Percentiles rank a stretch among this genome's conserved stretches.
Conservation (phyloP, 1,284 basidiomycete species). For the Melampsora allii-populina region DNA sequence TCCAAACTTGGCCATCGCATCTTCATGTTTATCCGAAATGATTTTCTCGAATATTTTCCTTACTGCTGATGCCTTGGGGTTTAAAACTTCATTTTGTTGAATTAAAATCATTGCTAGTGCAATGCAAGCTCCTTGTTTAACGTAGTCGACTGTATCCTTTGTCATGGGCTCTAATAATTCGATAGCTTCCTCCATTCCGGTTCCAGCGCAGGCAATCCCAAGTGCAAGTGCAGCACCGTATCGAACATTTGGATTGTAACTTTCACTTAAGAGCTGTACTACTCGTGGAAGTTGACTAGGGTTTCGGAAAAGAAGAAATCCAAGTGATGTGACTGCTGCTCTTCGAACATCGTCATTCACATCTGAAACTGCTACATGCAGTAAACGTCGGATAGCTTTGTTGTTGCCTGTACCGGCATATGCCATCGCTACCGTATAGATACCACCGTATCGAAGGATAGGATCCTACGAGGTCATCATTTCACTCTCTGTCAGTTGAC, state of each 20-base stretch:
- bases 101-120: conserved; percentile 93
- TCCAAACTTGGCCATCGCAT: conserved; percentile 94
- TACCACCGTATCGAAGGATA: conserved; percentile 89
- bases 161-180: conserved; percentile 95
- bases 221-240: conserved; percentile 92
- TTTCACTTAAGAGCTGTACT: conserved; percentile 90
- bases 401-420: conserved; percentile 95
- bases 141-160: conserved; percentile 93
- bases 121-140: conserved; percentile 93
- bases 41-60: conserved; percentile 82
- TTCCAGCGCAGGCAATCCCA: conserved; percentile 95
- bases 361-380: conserved; percentile 94
- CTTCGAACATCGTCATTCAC: conserved; percentile 92
- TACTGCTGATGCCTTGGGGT: conserved; percentile 71
- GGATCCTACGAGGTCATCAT: conserved; percentile 65
- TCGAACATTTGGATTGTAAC: conserved; percentile 96
- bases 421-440: conserved; percentile 88
- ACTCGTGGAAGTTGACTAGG: conserved; percentile 89
- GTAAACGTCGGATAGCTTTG: conserved; percentile 76
- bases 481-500: conserved; percentile 3
- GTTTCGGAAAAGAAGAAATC: conserved; percentile 93
- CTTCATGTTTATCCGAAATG: conserved; percentile 90
- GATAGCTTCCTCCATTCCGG: conserved; percentile 86
- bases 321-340: conserved; percentile 88
- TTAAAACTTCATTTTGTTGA: conserved; percentile 84